Evolutionary conservation across 176 grass and related monocot genomes (phyloP).

Genomic region (Bolboschoenus planiculmis): DNA sequence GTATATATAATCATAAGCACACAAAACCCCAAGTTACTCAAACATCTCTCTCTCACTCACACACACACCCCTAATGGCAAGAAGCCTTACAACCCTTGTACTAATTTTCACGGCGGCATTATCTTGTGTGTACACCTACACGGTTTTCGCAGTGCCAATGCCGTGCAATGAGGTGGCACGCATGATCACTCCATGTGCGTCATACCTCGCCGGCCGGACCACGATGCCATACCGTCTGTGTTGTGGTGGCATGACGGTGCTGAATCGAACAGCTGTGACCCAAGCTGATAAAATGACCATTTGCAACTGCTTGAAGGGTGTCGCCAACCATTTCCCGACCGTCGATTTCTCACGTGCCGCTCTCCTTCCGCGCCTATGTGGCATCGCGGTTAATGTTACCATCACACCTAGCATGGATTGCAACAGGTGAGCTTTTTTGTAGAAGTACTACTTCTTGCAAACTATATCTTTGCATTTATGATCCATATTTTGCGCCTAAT

Average conservation of each 20-base stretch:
- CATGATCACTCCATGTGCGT: constrained; percentile 21
- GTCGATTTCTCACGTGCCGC: constrained; percentile 18
- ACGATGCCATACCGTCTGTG: constrained; percentile 15
- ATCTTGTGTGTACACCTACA: not conserved
- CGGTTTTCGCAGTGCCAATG: not conserved
- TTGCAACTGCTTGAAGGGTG: constrained; percentile 25
- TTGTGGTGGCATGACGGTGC: constrained; percentile 11
- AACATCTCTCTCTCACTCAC: not conserved
- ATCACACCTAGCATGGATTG: constrained; percentile 27
- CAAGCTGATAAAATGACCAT: constrained; percentile 3
- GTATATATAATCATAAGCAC: not conserved
- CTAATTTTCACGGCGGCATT: not conserved
- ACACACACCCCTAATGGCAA: not conserved
- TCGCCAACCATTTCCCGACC: constrained; percentile 13
- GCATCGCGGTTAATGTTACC: constrained; percentile 22
- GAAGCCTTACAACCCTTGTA: constrained; percentile 7
- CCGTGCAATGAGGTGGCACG: constrained; percentile 25
- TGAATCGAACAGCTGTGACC: constrained; percentile 13
- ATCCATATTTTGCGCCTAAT: too few species aligned
- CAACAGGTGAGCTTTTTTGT: not conserved
- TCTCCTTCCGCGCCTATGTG: constrained; percentile 21
- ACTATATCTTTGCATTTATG: not conserved
- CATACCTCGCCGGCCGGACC: constrained; percentile 11
- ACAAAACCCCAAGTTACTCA: not conserved
- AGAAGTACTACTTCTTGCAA: not conserved